Conservation (phyloP, 192 early-diverging fungal species). For the Umbelopsis ramanniana region DNA sequence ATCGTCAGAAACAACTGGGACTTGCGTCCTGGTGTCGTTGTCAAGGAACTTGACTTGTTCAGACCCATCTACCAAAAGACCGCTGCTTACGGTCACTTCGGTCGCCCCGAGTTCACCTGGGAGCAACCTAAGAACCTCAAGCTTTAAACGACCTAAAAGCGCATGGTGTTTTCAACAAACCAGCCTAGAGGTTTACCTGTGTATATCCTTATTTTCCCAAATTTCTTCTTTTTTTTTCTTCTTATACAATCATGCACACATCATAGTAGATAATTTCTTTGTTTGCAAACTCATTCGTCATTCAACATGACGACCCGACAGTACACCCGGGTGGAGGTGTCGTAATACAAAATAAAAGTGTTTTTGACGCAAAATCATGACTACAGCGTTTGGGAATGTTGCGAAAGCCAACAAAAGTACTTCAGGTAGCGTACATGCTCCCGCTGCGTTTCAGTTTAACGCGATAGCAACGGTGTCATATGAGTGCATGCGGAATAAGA, state of each 20-base stretch:
- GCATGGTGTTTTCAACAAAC: constrained; percentile 25
- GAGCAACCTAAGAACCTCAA: constrained; percentile 87
- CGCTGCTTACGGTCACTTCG: constrained; percentile 95
- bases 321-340: constrained; percentile 22
- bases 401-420: not conserved
- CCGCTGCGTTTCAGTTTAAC: too few relatives aligned
- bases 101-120: constrained; percentile 92
- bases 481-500: not conserved
- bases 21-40: constrained; percentile 97
- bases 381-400: not conserved
- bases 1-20: constrained; percentile 99
- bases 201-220: constrained; percentile 13
- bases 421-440: too few relatives aligned
- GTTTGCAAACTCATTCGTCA: constrained; percentile 21
- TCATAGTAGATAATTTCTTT: constrained; percentile 24
- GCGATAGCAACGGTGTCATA: not conserved
- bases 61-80: constrained; percentile 98
- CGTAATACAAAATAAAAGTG: constrained; percentile 20
- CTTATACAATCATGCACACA: constrained; percentile 21
- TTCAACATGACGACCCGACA: constrained; percentile 24
- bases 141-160: constrained; percentile 46
- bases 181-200: constrained; percentile 20
- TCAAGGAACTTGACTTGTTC: constrained; percentile 97
- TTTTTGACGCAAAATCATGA: not conserved
- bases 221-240: constrained; percentile 1